Evolutionary conservation across 805 yeast genomes (phyloP), one percentile per base, ranked within the genome.

Genomic region (Yarrowia osloensis): DNA sequence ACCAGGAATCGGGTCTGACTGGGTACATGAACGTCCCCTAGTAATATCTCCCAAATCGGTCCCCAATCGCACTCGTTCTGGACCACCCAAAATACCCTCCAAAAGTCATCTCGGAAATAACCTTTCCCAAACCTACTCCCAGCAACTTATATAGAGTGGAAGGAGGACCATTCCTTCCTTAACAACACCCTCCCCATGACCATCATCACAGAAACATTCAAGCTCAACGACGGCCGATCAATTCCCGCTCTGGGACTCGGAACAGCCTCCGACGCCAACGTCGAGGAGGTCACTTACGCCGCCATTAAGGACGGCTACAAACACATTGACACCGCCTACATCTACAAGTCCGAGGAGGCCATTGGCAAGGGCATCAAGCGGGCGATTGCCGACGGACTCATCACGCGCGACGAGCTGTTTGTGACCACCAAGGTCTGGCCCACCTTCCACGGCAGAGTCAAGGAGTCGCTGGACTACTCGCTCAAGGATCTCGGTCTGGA

Each of bases 271-370:
- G 73, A 70, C 49, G 77, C 80, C 29, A 84, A 94, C 40, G 90
- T 87, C 54, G 75, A 78, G 57, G 66, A 61, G 21, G 66, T 61
- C 24, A 61, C 66, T 6, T 73, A 81, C 37, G 96, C 96, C 9
- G 68, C 71, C 37, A 70, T 68, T 37, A 73, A 75, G 39, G 80
- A 81, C 59, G 94, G 94, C 33, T 88, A 88, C 79, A 82, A 85
- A 70, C 96, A 90, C 76, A 87, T 90, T 70, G 96, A 90, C 76
- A 85, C 91, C 24, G 95, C 96, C 35, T 85, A 86, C 44, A 81
- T 82, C 59, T 90, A 89, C 77, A 79, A 81, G 11, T 89, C 88
- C 73, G 94, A 89, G 76, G 86, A 75, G 61, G 84, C 82, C 65
- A 88, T 88, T 61, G 90, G 91, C 24, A 77, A 76, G 68, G 84